Base-by-base conservation (phyloP, 1,284 basidiomycete species). In the Sporisorium reilianum region DNA sequence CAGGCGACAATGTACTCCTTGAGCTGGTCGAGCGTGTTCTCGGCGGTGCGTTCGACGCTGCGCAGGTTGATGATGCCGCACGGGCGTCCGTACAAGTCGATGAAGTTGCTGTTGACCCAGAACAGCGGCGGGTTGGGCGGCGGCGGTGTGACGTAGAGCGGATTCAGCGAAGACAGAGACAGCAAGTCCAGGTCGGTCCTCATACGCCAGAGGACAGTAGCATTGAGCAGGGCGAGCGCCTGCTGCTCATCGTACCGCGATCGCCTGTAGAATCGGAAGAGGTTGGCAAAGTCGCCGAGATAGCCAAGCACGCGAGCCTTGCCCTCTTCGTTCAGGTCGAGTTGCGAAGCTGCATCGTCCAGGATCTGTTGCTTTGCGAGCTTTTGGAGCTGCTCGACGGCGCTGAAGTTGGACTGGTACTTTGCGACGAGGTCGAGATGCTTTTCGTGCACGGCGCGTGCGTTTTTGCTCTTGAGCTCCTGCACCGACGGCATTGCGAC, bases 1-100 rank as follows among this genome's bases (percentile, higher is more conserved):
- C 65, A 74, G 12, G 77, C 82, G 25, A 83, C 80, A 20, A 85
- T 80, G 63, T 77, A 82, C 58, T 83, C 77, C 48, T 81, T 82
- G 41, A 82, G 54, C 58, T 82, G 78, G 26, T 82, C 80, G 34
- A 84, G 64, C 5, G 74, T 52, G 44, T 77, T 75, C 2, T 79
- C 73, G 0, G 62, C 70, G 6, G 72, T 78, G 12, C 83, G 59
- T 57, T 82, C 81, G 11, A 84, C 64, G 22, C 71, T 66, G 34
- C 75, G 66, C 12, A 85, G 66, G 38, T 62, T 77, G 67, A 85
- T 77, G 18, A 82, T 46, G 10, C 80, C 79, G 34, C 77, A 77
- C 1, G 82, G 83, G 16, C 84, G 61, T 6, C 76, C 77, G 46
- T 77, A 80, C 14, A 69, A 50, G 54, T 85, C 84, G 12, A 54